Base-by-base conservation (phyloP, 208 protist genomes). In the Leishmania arabica region DNA sequence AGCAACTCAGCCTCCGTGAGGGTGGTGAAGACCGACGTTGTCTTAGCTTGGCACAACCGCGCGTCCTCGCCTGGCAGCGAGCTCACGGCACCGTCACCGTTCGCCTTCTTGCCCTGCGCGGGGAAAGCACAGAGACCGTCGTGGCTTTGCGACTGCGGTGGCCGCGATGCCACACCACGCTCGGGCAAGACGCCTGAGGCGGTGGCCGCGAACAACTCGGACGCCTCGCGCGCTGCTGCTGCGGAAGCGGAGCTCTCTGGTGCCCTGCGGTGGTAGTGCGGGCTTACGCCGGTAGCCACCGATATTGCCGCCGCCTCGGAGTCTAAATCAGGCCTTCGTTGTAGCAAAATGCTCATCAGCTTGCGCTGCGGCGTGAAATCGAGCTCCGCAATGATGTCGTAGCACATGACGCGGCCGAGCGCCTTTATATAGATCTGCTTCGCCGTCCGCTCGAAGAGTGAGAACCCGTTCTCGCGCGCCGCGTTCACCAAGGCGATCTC, bases 401-500 rank as follows among this genome's bases (percentile, higher is more conserved):
- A 98, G 79, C 87, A 91, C 79, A 95, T 64, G 27, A 91, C 42
- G 24, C 84, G 78, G 24, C 89, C 85, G 24, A 93, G 54, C 49
- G 94, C 84, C 72, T 90, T 89, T 40, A 97, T 76, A 79, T 87
- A 92, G 65, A 96, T 90, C 70, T 92, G 79, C 78, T 89, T 94
- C 24, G 90, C 85, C 45, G 86, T 95, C 42, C 94, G 84, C 53
- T 90, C 75, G 42, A 89, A 75, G 21, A 99, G 88, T 0, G 82
- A 78, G 81, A 96, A 97, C 47, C 94, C 93, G 86, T 97, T 96
- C 53, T 93, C 82, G 27, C 84, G 81, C 1, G 97, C 96, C 53
- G 93, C 95, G 45, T 79, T 89, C 27, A 98, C 92, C 2, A 97
- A 85, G 15, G 96, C 97, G 70, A 98, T 93, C 84, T 99, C 98